phyloP scores from a whole-genome alignment of 164 flowering plant species.

The Macadamia tetraphylla region DNA sequence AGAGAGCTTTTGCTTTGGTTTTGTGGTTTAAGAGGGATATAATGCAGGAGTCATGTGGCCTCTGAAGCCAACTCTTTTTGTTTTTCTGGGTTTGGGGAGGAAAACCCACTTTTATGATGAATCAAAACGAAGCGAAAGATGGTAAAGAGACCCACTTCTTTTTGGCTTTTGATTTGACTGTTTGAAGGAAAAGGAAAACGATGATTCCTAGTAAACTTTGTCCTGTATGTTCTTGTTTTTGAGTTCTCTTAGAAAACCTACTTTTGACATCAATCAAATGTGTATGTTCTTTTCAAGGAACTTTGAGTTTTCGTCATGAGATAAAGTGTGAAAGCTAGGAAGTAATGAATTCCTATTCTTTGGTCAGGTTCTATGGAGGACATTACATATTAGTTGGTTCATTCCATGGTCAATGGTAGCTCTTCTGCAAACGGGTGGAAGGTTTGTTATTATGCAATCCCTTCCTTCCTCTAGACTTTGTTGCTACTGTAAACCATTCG shows the following conservation, averaged over 20 bases:
- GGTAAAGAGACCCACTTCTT: background rate
- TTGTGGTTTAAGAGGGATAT: constrained; percentile 6
- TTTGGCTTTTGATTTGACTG: constrained; percentile 21
- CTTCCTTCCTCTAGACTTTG: background rate
- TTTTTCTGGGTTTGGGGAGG: constrained; percentile 16
- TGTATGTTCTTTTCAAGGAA: constrained; percentile 3
- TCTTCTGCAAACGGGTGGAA: constrained; percentile 12
- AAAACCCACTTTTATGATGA: constrained; percentile 7
- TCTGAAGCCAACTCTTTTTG: constrained; percentile 16
- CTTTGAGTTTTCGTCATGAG: background rate
- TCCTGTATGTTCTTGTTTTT: constrained; percentile 19
- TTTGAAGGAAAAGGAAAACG: constrained; percentile 26
- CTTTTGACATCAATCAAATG: constrained; percentile 16
- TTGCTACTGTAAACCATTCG: background rate
- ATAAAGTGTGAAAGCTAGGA: constrained; percentile 2
- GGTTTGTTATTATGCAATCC: constrained; percentile 7
- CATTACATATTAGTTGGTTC: constrained; percentile 6
- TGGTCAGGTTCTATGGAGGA: constrained; percentile 13
- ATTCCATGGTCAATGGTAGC: constrained; percentile 6
- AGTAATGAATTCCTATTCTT: constrained; percentile 10
- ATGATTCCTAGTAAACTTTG: constrained; percentile 26
- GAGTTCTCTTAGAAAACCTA: constrained; percentile 19
- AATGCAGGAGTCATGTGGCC: constrained; percentile 17
- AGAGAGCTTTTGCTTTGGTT: constrained; percentile 16
- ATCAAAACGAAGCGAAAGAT: constrained; percentile 4